These are phyloP conservation scores for Clavispora fructus DNA, from an alignment of 805 yeast genomes.

Conservation along the genomic window DNA sequence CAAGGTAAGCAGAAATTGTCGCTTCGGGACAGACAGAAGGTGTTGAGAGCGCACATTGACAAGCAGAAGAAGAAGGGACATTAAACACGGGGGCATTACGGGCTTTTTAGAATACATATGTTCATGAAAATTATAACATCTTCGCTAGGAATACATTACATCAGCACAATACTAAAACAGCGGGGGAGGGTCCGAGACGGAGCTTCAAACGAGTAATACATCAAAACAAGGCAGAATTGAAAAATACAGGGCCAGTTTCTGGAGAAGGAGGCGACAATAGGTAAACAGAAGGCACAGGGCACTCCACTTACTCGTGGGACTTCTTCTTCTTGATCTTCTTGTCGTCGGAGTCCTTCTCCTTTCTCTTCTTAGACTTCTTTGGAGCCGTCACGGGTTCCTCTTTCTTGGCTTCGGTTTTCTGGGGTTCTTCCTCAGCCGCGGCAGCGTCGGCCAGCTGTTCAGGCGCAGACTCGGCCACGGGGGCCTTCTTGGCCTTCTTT, in stretches of 20 bases:
- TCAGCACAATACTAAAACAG: constrained; percentile 3
- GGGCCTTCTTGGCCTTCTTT: constrained; percentile 2
- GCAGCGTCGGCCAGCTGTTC: neutral
- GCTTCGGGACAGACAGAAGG: constrained; percentile 83
- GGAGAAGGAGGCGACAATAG: neutral
- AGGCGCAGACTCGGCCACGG: neutral
- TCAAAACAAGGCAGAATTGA: constrained; percentile 12
- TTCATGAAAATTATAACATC: neutral
- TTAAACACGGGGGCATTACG: constrained; percentile 17
- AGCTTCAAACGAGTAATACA: constrained; percentile 3
- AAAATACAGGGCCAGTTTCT: neutral
- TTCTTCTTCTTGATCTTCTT: constrained; percentile 14
- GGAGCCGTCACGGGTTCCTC: constrained; percentile 5
- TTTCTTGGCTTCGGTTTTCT: neutral
- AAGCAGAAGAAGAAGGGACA: constrained; percentile 88
- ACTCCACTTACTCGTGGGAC: neutral
- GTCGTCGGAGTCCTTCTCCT: constrained; percentile 12
- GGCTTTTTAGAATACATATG: neutral
- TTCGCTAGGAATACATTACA: constrained; percentile 3
- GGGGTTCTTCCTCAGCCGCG: neutral
- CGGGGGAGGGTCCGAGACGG: neutral
- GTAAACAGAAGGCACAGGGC: neutral
- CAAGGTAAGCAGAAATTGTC: constrained; percentile 92
- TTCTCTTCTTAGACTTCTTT: constrained; percentile 15
- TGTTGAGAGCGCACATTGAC: constrained; percentile 76